Percentiles rank a stretch among this genome's conserved stretches.
These are phyloP conservation scores for Ashbya aceris DNA, from an alignment of 1,139 yeast species.

Conservation along the genomic window DNA sequence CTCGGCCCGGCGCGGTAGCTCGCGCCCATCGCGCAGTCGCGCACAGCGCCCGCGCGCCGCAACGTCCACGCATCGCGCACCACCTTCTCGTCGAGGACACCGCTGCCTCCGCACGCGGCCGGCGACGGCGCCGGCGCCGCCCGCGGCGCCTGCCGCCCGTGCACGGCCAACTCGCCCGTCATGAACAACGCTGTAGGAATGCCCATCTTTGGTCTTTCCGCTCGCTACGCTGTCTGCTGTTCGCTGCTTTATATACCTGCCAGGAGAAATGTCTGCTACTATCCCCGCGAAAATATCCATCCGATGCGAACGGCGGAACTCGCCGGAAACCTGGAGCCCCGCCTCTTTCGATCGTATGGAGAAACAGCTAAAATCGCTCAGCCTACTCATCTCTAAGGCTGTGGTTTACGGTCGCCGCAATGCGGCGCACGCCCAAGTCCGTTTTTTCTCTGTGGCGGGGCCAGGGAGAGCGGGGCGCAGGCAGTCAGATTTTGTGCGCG, in stretches of 20 bases:
- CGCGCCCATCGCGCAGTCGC: background rate
- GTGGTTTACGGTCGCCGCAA: too few species aligned
- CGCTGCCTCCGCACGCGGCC: background rate
- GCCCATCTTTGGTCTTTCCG: background rate
- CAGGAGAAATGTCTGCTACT: too few species aligned
- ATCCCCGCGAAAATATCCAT: background rate
- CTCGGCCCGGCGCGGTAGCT: background rate
- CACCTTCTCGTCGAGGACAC: constrained; percentile 1
- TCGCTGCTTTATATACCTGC: too few species aligned
- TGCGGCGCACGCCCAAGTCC: too few species aligned
- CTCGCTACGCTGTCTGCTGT: background rate
- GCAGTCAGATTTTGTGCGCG: background rate
- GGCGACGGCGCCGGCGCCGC: background rate
- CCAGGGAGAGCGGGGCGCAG: background rate
- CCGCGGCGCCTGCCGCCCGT: background rate
- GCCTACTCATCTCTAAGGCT: too few species aligned
- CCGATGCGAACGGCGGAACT: constrained; percentile 1
- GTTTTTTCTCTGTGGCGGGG: background rate
- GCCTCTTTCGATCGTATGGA: background rate
- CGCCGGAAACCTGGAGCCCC: background rate
- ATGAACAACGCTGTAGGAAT: constrained; percentile 1
- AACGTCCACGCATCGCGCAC: background rate
- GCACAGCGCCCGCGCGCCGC: background rate
- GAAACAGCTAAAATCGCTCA: too few species aligned
- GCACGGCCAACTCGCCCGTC: background rate